phyloP scores from a whole-genome alignment of 2,329 filamentous ascomycete species.

The Pseudogymnoascus sp. region DNA sequence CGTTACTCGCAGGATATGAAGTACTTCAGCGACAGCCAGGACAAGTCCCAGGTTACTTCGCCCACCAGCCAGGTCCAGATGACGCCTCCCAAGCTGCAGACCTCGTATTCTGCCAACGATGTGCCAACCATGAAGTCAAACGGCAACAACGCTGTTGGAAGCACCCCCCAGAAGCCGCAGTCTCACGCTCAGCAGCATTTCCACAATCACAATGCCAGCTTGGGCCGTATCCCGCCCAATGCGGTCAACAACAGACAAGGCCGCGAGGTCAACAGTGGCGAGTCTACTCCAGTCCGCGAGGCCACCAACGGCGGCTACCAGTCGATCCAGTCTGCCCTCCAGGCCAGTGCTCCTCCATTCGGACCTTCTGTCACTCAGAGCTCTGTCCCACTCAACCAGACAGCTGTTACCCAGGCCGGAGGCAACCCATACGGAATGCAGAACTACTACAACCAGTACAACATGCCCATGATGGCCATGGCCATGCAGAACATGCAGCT shows the following conservation, averaged over 20 bases:
- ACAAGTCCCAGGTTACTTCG: constrained; percentile 27
- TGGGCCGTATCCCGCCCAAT: constrained; percentile 68
- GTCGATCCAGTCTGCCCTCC: constrained; percentile 63
- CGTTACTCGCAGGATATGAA: constrained; percentile 53
- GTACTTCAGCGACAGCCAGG: constrained; percentile 32
- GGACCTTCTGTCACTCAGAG: constrained; percentile 49
- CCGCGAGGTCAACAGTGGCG: constrained; percentile 54
- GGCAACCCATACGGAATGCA: constrained; percentile 16
- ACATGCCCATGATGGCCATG: constrained; percentile 55
- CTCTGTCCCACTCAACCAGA: constrained; percentile 23
- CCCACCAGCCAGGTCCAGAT: constrained; percentile 46
- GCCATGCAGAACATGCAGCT: constrained; percentile 61
- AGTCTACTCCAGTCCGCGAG: constrained; percentile 30
- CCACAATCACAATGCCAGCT: constrained; percentile 69
- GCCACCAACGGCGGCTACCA: constrained; percentile 43
- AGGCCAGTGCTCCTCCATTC: constrained; percentile 73
- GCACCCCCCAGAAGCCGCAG: constrained; percentile 36
- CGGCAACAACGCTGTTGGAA: constrained; percentile 18
- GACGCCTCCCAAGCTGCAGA: constrained; percentile 67
- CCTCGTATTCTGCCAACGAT: constrained; percentile 86
- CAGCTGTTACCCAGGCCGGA: constrained; percentile 22
- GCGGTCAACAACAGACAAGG: constrained; percentile 60
- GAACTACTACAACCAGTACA: constrained; percentile 32
- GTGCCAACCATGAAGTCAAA: constrained; percentile 68
- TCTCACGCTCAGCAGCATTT: constrained; percentile 51